Base-by-base conservation (phyloP, 148 eudicot genomes). In the Mesembryanthemum crystallinum region DNA sequence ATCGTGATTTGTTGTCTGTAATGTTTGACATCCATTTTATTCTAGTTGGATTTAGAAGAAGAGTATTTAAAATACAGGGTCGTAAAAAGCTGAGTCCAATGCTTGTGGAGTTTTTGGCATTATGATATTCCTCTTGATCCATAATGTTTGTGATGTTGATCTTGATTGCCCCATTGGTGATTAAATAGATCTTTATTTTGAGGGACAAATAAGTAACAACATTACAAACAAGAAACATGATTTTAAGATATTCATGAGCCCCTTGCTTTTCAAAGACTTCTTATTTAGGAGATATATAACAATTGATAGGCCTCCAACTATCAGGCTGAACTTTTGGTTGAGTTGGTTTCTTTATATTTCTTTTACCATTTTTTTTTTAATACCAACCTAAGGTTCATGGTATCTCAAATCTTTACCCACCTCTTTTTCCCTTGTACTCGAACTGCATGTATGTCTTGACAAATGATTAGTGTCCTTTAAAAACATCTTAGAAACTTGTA, bases 1-100 rank as follows among this genome's bases (percentile, higher is more conserved):
- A 4, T 57, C 30, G 25, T 30, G 67, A 61, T 61, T 51, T 13
- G 69, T 4, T 66, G 25, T 66, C 69, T 66, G 51, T n/a, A 66
- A 66, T 66, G n/a, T 24, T 67, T 42, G 49, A 24, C 37, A 45
- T 10, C 4, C 1, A 18, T 12, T 37, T 37, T 7, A 4, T 4
- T 67, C 15, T 25, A 43, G 33, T 28, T 12, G 55, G 33, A 18
- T 30, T 7, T 68, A 3, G 32, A 6, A 67, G 12, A 32, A 25
- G 12, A 6, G 24, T 14, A 13, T 43, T 68, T 25, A 8, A 12
- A 45, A 28, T 45, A 25, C 23, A 5, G 8, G 33, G 1, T 67
- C 6, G 20, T 8, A 37, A 12, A 25, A 37, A 11, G 29, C 71
- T 25, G 9, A 14, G 20, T 0, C 28, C 15, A n/a, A 7, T 35